Evolutionary conservation across 768 basidiomycete species (phyloP).

Genomic region (Fistulinella prunicolor): DNA sequence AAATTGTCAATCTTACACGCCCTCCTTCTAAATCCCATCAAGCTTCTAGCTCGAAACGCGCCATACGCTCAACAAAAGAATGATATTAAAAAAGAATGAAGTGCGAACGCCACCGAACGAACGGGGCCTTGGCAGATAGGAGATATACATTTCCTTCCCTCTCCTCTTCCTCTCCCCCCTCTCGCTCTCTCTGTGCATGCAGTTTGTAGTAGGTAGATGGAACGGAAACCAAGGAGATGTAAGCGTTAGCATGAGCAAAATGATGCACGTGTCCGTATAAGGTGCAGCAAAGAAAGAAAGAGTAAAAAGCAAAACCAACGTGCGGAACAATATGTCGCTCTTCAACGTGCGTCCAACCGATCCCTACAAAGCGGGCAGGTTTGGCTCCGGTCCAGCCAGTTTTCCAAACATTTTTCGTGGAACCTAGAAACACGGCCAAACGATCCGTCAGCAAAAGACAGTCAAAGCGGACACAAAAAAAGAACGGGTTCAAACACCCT

Average conservation of each 20-base stretch:
- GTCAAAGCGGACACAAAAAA: background rate
- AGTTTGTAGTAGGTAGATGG: conserved; percentile 6
- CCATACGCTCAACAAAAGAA: conserved; percentile 17
- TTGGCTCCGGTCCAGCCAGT: conserved; percentile 57
- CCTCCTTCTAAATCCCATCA: background rate
- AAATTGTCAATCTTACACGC: background rate
- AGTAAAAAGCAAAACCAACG: background rate
- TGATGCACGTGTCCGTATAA: conserved; percentile 13
- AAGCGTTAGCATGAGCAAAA: conserved; percentile 12
- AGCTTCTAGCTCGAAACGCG: conserved; percentile 4
- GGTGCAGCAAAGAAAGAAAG: conserved; percentile 3
- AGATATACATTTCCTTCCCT: conserved; percentile 8
- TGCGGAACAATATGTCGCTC: too few species aligned
- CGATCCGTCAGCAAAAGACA: background rate
- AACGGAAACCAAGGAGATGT: conserved; percentile 4
- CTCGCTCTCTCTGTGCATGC: background rate
- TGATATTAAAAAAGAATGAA: conserved; percentile 30
- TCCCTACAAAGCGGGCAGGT: conserved; percentile 68
- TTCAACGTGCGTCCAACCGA: conserved; percentile 34
- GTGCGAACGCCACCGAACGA: conserved; percentile 13
- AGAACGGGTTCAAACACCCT: background rate
- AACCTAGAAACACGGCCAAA: conserved; percentile 35
- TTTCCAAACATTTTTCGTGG: conserved; percentile 60
- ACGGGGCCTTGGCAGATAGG: conserved; percentile 1
- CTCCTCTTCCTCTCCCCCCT: background rate